These are phyloP conservation scores for Phytophthora pistaciae DNA, from an alignment of 352 stramenopile genomes.

Conservation along the genomic window DNA sequence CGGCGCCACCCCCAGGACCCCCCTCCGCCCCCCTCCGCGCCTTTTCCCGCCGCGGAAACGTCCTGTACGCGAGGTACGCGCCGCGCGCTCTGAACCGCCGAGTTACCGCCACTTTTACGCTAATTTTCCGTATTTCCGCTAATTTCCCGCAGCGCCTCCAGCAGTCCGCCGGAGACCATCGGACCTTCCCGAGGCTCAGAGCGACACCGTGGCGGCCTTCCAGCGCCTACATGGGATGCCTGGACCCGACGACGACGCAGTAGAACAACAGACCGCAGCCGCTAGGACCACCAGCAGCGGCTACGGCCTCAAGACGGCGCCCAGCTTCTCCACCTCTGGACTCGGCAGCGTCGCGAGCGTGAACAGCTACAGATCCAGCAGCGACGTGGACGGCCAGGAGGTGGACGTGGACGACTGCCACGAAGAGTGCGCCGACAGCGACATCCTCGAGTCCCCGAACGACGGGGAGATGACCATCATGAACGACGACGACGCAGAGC, in stretches of 20 bases:
- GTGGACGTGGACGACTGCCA: conserved; percentile 35
- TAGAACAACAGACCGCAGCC: conserved; percentile 35
- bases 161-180: neutral
- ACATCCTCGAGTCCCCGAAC: conserved; percentile 53
- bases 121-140: conserved; percentile 1
- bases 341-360: conserved; percentile 30
- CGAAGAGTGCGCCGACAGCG: conserved; percentile 54
- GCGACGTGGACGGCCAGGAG: conserved; percentile 1
- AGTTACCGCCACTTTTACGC: neutral
- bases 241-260: conserved; percentile 35
- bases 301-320: conserved; percentile 11
- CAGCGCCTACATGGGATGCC: conserved; percentile 64
- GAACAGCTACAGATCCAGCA: conserved; percentile 33
- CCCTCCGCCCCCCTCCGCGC: conserved; percentile 1
- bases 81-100: neutral
- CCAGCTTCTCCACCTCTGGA: conserved; percentile 28
- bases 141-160: neutral
- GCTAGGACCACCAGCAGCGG: conserved; percentile 24
- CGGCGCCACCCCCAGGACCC: neutral
- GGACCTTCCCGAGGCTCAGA: conserved; percentile 17
- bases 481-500: conserved; percentile 65
- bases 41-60: neutral
- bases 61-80: conserved; percentile 9
- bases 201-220: conserved; percentile 20
- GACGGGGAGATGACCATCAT: conserved; percentile 78